Evolutionary conservation across 2,329 filamentous ascomycete species (phyloP).

Genomic region (Trichophyton rubrum): DNA sequence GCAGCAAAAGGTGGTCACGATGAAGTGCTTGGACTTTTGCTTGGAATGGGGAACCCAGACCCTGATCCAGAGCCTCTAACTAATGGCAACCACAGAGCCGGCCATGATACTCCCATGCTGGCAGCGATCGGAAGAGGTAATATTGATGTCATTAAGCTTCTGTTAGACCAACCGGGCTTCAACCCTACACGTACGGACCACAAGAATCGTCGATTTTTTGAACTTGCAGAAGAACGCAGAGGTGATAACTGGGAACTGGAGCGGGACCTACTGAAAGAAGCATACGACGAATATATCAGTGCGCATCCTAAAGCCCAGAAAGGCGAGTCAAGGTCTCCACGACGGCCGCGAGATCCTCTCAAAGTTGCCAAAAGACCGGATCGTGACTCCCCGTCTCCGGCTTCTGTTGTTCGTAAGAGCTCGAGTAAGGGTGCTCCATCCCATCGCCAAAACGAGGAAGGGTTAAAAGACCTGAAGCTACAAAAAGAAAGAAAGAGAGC

Average conservation of each 20-base stretch:
- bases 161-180: constrained; percentile 66
- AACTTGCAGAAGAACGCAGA: constrained; percentile 68
- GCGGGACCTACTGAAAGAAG: constrained; percentile 63
- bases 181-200: constrained; percentile 65
- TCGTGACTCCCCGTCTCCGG: constrained; percentile 30
- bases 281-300: constrained; percentile 30
- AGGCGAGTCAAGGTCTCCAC: constrained; percentile 26
- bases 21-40: constrained; percentile 65
- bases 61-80: constrained; percentile 57
- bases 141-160: constrained; percentile 66
- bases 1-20: constrained; percentile 87
- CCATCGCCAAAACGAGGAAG: constrained; percentile 17
- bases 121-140: constrained; percentile 85
- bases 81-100: constrained; percentile 41
- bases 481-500: constrained; percentile 17
- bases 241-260: constrained; percentile 89
- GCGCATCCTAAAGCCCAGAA: constrained; percentile 21
- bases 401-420: constrained; percentile 21
- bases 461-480: constrained; percentile 10
- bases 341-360: constrained; percentile 29
- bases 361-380: constrained; percentile 24
- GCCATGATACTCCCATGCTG: constrained; percentile 82
- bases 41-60: constrained; percentile 54
- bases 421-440: constrained; percentile 22
- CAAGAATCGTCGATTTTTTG: constrained; percentile 69